Base-by-base conservation (phyloP, 257 asterid genomes). In the Solanum commersonii region DNA sequence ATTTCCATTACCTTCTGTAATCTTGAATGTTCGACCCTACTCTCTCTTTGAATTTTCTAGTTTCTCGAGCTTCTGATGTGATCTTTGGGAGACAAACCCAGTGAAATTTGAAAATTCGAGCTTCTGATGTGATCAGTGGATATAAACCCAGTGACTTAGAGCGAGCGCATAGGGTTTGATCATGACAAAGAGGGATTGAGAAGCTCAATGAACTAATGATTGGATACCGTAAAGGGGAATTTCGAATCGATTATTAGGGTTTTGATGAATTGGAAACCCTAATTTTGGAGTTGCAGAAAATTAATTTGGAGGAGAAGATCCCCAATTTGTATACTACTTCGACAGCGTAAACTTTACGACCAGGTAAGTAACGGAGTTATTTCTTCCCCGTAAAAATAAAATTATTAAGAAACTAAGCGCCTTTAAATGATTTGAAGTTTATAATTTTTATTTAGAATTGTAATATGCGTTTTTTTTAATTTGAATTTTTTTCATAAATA, bases 1-100 rank as follows among this genome's bases (percentile, higher is more conserved):
- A 92, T 88, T 87, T 96, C 99, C 99, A 97, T 96, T 42, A 18
- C 70, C 82, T 20, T 35, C 46, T 10, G 27, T 35, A 35, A 74
- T 20, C 82, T 74, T 35, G 52, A 35, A 72, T 33, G 42, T 33
- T 33, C 79, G 13, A 72, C 8, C 78, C 42, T 33, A 29, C 23
- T 68, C 35, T 68, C 82, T 63, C 13, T 25, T 38, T 77, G 5
- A 23, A 77, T 77, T 31, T 31, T 14, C 40, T 1, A 31, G 40
- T 71, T 70, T 8, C 13, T n/a, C 59, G 16, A 77, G 84, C 44
- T 56, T 56, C 10, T 56, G 65, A 56, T 56, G 23, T 34, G 84
- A 42, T 79, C 25, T 42, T 79, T 25, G 84, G 25, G 14, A 15
- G 65, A 79, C 33, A 79, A 78, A 42, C 14, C 63, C 46, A 23